A percentile compares a stretch with the other conserved stretches of the same genome.
Conservation (phyloP, 2,329 filamentous ascomycete genomes). For the Colletotrichum sp. region DNA sequence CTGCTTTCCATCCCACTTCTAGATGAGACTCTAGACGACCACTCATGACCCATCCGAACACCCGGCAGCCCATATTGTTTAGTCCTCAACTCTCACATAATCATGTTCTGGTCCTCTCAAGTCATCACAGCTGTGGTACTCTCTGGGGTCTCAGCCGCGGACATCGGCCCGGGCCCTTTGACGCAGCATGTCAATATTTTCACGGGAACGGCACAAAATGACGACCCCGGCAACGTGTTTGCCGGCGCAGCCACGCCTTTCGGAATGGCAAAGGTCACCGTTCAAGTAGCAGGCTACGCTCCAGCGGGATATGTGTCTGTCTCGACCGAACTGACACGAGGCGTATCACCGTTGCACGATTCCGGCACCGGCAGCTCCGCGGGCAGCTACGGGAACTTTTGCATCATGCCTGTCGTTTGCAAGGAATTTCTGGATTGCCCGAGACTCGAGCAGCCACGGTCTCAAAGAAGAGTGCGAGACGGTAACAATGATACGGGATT, state of each 20-base stretch:
- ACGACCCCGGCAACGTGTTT: background rate
- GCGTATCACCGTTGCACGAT: background rate
- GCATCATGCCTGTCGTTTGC: conserved; percentile 5
- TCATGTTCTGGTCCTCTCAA: background rate
- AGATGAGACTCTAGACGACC: background rate
- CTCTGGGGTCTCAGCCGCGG: background rate
- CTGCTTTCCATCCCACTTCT: background rate
- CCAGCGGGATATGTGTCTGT: background rate
- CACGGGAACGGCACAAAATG: background rate
- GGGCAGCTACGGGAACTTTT: conserved; percentile 3
- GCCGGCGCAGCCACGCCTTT: background rate
- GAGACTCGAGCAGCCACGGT: background rate
- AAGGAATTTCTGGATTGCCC: background rate
- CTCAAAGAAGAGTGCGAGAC: background rate
- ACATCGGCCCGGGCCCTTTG: background rate
- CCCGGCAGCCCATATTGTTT: background rate
- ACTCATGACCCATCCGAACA: background rate
- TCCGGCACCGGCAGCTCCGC: background rate
- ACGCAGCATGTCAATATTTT: conserved; percentile 4
- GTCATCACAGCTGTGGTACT: background rate
- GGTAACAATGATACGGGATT: background rate
- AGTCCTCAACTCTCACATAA: background rate
- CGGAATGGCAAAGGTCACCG: background rate
- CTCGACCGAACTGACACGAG: background rate
- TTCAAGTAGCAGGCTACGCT: background rate